Conservation (phyloP, 768 basidiomycete genomes). For the Lactarius hengduanensis region DNA sequence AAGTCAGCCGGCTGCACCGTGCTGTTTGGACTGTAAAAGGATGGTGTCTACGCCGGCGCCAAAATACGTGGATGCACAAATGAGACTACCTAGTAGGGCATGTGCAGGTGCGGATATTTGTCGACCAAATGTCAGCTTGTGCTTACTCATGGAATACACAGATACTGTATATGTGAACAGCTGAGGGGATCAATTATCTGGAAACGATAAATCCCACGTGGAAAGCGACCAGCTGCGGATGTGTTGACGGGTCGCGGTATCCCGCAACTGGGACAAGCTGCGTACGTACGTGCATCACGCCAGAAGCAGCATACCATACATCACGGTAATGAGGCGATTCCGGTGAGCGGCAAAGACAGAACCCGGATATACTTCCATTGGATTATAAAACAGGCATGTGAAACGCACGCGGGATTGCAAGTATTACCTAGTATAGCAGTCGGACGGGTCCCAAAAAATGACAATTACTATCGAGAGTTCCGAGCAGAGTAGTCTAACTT, state of each 20-base stretch:
- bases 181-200: background rate
- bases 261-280: background rate
- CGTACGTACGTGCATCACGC: background rate
- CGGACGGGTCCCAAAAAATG: background rate
- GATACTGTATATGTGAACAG: no score
- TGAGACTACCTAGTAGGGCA: no score
- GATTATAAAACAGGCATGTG: background rate
- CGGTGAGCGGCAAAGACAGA: background rate
- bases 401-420: background rate
- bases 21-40: no score
- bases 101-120: no score
- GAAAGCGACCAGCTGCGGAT: background rate
- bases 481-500: background rate
- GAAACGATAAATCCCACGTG: background rate
- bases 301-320: background rate
- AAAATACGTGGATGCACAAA: no score
- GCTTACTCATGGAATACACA: no score
- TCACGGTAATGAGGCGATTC: background rate
- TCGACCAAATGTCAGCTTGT: no score
- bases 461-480: background rate
- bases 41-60: no score
- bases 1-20: no score
- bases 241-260: background rate
- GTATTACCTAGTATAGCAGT: constrained; percentile 2
- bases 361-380: constrained; percentile 16